These are phyloP conservation scores for Catharanthus roseus DNA, from an alignment of 257 asterid genomes.

Conservation along the genomic window DNA sequence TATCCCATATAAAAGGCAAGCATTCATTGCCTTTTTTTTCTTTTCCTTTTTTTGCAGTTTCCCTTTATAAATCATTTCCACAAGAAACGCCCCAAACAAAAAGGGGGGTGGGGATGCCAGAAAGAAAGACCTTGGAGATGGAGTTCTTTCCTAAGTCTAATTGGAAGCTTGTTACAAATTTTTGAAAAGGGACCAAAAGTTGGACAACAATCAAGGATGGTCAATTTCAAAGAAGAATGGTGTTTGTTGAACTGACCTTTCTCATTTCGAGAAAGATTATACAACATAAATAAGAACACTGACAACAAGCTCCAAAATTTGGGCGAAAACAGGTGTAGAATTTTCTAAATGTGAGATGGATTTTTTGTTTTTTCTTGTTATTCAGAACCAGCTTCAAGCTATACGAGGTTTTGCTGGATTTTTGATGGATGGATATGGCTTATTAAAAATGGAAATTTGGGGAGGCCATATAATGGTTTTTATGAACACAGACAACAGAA, in stretches of 20 bases:
- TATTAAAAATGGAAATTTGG: slow-evolving; percentile 31
- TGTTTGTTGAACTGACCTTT: slow-evolving; percentile 26
- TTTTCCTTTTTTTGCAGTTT: slow-evolving; percentile 28
- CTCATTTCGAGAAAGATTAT: slow-evolving; percentile 39
- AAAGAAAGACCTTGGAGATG: slow-evolving; percentile 37
- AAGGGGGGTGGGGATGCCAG: slow-evolving; percentile 27
- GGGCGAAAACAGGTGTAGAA: slow-evolving; percentile 25
- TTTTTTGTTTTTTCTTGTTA: slow-evolving; percentile 20
- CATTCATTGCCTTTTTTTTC: slow-evolving; percentile 26
- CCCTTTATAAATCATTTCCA: slow-evolving; percentile 32
- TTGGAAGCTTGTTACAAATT: slow-evolving; percentile 30
- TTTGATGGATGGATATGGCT: slow-evolving; percentile 26
- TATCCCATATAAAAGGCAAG: slow-evolving; percentile 33
- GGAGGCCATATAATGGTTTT: slow-evolving; percentile 36
- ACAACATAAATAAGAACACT: slow-evolving; percentile 33
- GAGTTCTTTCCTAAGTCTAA: slow-evolving; percentile 33
- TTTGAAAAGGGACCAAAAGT: slow-evolving; percentile 16
- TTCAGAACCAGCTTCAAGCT: slow-evolving; percentile 33
- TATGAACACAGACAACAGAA: slow-evolving; percentile 45
- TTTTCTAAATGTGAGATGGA: slow-evolving; percentile 22
- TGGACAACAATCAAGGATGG: slow-evolving; percentile 30
- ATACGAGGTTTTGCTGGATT: slow-evolving; percentile 25
- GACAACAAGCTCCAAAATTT: slow-evolving; percentile 45
- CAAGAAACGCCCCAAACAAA: slow-evolving; percentile 47
- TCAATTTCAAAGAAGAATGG: slow-evolving; percentile 41